phyloP scores from a whole-genome alignment of 2,329 filamentous ascomycete genomes.

The Coleophoma crateriformis region DNA sequence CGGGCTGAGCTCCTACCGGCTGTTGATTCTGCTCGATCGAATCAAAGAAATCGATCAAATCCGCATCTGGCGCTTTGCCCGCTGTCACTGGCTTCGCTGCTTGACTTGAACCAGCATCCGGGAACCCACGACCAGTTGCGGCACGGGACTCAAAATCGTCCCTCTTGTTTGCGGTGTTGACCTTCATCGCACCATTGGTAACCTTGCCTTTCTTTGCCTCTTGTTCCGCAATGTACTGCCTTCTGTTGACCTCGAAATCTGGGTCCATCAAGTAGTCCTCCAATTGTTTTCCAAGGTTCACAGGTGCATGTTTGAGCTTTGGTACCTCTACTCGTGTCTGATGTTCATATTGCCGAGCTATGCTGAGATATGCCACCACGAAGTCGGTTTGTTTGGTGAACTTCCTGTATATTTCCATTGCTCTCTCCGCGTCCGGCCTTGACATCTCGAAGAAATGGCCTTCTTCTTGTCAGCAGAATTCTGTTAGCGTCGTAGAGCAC shows the following conservation, averaged over 20 bases:
- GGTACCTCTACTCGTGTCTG: slow-evolving; percentile 91
- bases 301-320: slow-evolving; percentile 94
- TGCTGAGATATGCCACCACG: slow-evolving; percentile 83
- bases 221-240: slow-evolving; percentile 87
- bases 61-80: slow-evolving; percentile 61
- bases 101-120: slow-evolving; percentile 20
- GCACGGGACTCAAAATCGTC: slow-evolving; percentile 21
- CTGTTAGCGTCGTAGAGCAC: slow-evolving; percentile 19
- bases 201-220: slow-evolving; percentile 53
- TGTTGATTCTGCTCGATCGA: slow-evolving; percentile 89
- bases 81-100: slow-evolving; percentile 37
- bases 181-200: slow-evolving; percentile 32
- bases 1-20: slow-evolving; percentile 48
- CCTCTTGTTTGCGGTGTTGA: slow-evolving; percentile 34
- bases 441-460: slow-evolving; percentile 99
- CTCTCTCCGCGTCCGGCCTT: slow-evolving; percentile 83
- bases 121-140: slow-evolving; percentile 19
- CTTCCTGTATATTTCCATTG: slow-evolving; percentile 84
- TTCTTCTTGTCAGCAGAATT: slow-evolving; percentile 27
- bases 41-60: slow-evolving; percentile 92
- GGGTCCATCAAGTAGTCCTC: slow-evolving; percentile 93
- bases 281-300: slow-evolving; percentile 80
- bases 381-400: slow-evolving; percentile 91
- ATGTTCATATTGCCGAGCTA: slow-evolving; percentile 85
- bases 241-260: slow-evolving; percentile 88